Evolutionary conservation across 2,329 filamentous ascomycete genomes (phyloP).

Genomic region (Mariannaea sp.): DNA sequence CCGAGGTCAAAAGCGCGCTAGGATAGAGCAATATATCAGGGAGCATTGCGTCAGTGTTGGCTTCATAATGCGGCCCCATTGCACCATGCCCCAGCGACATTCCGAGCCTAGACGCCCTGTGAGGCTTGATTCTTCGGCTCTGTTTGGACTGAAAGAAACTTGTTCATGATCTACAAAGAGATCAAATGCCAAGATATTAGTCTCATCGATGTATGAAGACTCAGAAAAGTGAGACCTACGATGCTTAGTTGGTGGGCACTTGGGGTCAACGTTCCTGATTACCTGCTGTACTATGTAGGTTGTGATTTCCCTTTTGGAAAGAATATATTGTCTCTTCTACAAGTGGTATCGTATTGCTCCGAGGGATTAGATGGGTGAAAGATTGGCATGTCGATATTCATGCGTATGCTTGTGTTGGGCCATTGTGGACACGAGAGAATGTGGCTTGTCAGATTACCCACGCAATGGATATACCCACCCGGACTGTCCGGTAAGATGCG

Average conservation of each 20-base stretch:
- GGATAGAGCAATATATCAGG: conserved; percentile 32
- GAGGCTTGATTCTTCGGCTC: neutral
- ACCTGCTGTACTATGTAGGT: neutral
- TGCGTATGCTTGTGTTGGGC: no score
- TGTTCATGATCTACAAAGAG: conserved; percentile 5
- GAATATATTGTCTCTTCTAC: neutral
- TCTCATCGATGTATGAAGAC: no score
- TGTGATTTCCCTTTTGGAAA: no score
- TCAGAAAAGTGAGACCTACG: neutral
- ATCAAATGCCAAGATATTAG: no score
- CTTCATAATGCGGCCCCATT: conserved; percentile 15
- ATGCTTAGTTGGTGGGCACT: neutral
- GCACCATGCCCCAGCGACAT: conserved; percentile 17
- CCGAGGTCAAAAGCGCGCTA: conserved; percentile 21
- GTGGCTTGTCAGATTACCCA: conserved; percentile 16
- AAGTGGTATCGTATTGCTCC: conserved; percentile 6
- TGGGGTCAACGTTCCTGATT: neutral
- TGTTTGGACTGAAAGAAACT: neutral
- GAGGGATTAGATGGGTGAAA: no score
- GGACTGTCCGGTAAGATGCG: conserved; percentile 7
- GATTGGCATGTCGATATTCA: no score
- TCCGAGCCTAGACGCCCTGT: conserved; percentile 3
- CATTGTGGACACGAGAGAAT: conserved; percentile 5
- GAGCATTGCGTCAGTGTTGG: conserved; percentile 30
- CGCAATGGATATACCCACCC: neutral